Conservation (phyloP, 148 eudicot genomes). For the Camellia sinensis region DNA sequence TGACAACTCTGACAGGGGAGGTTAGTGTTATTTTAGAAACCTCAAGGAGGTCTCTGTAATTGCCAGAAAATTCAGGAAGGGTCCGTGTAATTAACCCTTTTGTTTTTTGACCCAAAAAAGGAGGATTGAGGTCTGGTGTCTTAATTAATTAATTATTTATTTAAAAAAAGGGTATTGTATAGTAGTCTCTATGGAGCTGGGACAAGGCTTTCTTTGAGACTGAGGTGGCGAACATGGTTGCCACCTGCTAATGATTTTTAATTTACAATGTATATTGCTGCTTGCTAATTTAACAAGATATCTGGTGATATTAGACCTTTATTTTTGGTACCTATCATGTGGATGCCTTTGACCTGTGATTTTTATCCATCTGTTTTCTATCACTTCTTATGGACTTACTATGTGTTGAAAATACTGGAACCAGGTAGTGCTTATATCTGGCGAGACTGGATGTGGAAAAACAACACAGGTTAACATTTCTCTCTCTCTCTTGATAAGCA, state of each 20-base stretch:
- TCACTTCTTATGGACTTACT: neutral
- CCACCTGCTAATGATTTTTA: constrained; percentile 1
- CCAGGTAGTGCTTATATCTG: constrained; percentile 94
- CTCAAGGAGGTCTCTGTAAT: too few relatives aligned
- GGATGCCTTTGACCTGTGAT: neutral
- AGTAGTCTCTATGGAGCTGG: neutral
- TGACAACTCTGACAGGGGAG: too few relatives aligned
- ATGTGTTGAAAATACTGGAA: constrained; percentile 17
- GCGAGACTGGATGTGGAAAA: constrained; percentile 99
- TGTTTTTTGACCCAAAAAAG: too few relatives aligned
- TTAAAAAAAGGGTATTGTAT: neutral
- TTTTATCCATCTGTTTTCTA: neutral
- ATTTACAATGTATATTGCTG: neutral
- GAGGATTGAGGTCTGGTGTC: too few relatives aligned
- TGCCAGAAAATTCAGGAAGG: too few relatives aligned
- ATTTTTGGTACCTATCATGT: neutral
- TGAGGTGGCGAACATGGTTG: neutral
- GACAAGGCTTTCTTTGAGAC: neutral
- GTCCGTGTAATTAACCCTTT: too few relatives aligned
- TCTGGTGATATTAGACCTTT: neutral
- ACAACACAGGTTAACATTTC: constrained; percentile 77
- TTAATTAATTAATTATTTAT: too few relatives aligned
- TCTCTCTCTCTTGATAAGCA: neutral
- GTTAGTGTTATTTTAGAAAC: too few relatives aligned
- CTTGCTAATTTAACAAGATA: constrained; percentile 1